Evolutionary conservation across 1,284 basidiomycete species (phyloP).

Genomic region (Lignosus rhinocerotis): DNA sequence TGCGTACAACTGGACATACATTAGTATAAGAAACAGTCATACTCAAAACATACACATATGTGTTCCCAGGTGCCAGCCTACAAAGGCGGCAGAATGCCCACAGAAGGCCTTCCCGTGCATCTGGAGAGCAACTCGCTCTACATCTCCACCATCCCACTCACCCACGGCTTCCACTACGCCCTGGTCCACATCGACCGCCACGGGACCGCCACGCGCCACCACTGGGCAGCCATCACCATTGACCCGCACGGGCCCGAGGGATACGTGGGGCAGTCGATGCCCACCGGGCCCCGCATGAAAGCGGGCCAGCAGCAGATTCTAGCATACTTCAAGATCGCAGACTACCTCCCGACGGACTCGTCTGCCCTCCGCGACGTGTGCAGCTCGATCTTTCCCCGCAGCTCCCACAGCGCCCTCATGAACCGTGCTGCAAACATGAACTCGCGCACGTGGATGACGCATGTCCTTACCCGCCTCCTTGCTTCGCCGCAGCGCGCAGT

Average conservation of each 20-base stretch:
- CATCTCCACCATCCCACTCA: slow-evolving; percentile 22
- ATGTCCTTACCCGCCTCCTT: slow-evolving; percentile 18
- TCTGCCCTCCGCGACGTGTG: slow-evolving; percentile 14
- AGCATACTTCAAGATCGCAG: slow-evolving; percentile 24
- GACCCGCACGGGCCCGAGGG: slow-evolving; percentile 20
- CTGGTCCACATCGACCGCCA: slow-evolving; percentile 21
- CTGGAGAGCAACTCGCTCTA: slow-evolving; percentile 16
- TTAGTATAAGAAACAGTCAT: not conserved
- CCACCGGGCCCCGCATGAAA: slow-evolving; percentile 15
- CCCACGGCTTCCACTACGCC: slow-evolving; percentile 25
- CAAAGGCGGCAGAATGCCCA: slow-evolving; percentile 15
- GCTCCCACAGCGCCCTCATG: slow-evolving; percentile 17
- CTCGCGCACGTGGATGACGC: slow-evolving; percentile 25
- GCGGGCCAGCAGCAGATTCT: slow-evolving; percentile 19
- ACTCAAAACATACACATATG: not conserved
- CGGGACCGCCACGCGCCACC: slow-evolving; percentile 25
- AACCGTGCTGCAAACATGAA: slow-evolving; percentile 23
- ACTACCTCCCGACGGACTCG: slow-evolving; percentile 13
- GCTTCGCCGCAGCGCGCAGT: slow-evolving; percentile 6
- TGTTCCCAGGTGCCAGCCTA: no score
- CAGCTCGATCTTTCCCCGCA: slow-evolving; percentile 13
- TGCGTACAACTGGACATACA: not conserved
- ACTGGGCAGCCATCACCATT: slow-evolving; percentile 24
- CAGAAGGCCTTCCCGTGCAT: slow-evolving; percentile 2
- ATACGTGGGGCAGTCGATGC: slow-evolving; percentile 23